phyloP scores from a whole-genome alignment of 1,139 yeast species.

The Eremothecium sinecaudum region DNA sequence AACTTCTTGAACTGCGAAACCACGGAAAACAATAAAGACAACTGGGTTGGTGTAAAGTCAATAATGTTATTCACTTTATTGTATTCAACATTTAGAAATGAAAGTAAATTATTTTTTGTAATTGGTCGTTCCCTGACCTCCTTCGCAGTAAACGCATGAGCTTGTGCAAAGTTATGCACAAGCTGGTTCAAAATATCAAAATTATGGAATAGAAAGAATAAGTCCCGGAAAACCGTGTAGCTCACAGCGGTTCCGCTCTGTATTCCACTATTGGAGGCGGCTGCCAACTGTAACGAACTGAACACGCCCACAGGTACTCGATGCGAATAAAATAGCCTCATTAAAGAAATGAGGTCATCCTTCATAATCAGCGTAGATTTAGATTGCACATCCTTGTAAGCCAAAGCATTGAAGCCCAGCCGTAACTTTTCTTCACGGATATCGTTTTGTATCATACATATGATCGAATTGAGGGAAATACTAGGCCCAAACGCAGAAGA shows the following conservation, averaged over 20 bases:
- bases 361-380: slow-evolving; percentile 29
- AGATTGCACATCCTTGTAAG: slow-evolving; percentile 22
- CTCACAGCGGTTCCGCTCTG: slow-evolving; percentile 29
- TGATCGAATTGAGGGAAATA: slow-evolving; percentile 29
- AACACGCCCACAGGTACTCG: slow-evolving; percentile 32
- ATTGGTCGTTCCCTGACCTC: slow-evolving; percentile 26
- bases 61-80: slow-evolving; percentile 33
- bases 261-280: slow-evolving; percentile 17
- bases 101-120: slow-evolving; percentile 32
- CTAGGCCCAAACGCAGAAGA: slow-evolving; percentile 14
- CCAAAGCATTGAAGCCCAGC: slow-evolving; percentile 24
- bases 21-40: slow-evolving; percentile 32
- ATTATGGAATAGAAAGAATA: slow-evolving; percentile 32
- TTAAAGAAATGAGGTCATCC: slow-evolving; percentile 29
- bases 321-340: slow-evolving; percentile 32
- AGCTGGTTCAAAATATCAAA: slow-evolving; percentile 35
- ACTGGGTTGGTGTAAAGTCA: slow-evolving; percentile 35
- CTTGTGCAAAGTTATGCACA: slow-evolving; percentile 29
- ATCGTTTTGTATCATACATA: slow-evolving; percentile 33
- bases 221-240: slow-evolving; percentile 33
- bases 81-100: slow-evolving; percentile 30
- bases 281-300: slow-evolving; percentile 29
- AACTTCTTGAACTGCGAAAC: slow-evolving; percentile 30
- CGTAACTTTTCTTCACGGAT: slow-evolving; percentile 30
- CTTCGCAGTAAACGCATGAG: slow-evolving; percentile 22